A percentile compares a stretch with the other conserved stretches of the same genome.
Conservation (phyloP, 2,329 filamentous ascomycete species). For the Metarhizium guizhouense region DNA sequence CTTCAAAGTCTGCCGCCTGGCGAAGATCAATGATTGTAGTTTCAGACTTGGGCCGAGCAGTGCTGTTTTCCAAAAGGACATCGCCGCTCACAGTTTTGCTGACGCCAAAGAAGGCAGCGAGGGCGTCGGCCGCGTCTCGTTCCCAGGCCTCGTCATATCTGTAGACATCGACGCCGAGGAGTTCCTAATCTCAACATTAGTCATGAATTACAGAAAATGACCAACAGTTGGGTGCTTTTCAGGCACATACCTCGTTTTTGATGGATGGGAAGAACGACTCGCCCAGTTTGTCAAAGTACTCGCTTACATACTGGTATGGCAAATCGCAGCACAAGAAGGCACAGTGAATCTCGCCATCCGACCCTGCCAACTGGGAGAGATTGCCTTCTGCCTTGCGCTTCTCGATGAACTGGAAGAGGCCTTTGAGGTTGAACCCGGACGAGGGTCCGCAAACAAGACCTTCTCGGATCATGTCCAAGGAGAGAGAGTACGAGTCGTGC, state of each 20-base stretch:
- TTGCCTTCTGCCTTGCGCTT: constrained; percentile 36
- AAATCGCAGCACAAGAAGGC: constrained; percentile 56
- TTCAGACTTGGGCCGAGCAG: constrained; percentile 11
- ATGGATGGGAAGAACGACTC: constrained; percentile 39
- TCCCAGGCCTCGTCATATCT: constrained; percentile 47
- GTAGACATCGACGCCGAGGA: constrained; percentile 38
- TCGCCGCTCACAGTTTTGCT: constrained; percentile 7
- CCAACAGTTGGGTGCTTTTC: no score
- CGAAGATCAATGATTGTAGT: constrained; percentile 36
- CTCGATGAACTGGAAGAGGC: constrained; percentile 40
- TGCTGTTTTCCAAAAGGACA: constrained; percentile 7
- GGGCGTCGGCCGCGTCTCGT: constrained; percentile 26
- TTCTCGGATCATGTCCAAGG: constrained; percentile 44
- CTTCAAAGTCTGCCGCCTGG: constrained; percentile 29
- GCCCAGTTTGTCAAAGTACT: constrained; percentile 49
- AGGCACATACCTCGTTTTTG: constrained; percentile 26
- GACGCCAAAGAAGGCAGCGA: constrained; percentile 22
- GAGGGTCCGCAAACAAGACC: constrained; percentile 53
- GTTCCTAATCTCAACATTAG: constrained; percentile 21
- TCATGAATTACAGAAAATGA: neutral
- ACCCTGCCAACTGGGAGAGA: constrained; percentile 32
- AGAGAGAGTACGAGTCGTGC: constrained; percentile 41
- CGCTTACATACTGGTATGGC: constrained; percentile 53
- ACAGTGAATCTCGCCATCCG: constrained; percentile 38
- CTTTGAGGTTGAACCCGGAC: constrained; percentile 48